Evolutionary conservation across 176 grass and related monocot genomes (phyloP), one percentile per base, ranked within the genome.

Genomic region (Triticum monococcum): DNA sequence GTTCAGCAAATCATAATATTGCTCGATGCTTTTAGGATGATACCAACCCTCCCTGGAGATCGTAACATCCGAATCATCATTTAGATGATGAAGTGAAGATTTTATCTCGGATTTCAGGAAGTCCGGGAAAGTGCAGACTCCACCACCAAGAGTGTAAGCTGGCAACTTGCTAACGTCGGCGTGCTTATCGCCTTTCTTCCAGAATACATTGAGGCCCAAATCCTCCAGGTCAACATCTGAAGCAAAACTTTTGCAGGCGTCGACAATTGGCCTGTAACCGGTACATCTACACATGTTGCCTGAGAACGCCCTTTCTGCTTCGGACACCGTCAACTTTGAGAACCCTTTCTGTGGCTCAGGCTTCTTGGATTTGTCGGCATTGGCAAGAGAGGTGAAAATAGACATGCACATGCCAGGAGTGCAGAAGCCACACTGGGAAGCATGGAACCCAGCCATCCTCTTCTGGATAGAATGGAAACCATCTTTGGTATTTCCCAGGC

Each of bases 321-420:
- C 94, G 0, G 79, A 79, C 54, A 88, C 78, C 8, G 83, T 92
- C 5, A 97, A 50, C 64, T 94, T 97, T 64, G 92, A 94, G 78
- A 97, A 97, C 3, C 92, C 94, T 33, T 86, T 76, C 37, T 60
- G 85, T 68, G 92, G 88, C n/a, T 94, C 86, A 50, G 90, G 87
- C 65, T 84, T 87, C 17, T 83, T 87, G 12, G 85, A 85, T 88
- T 92, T 97, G 76, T 94, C 94, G 6, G 94, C 92, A 83, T 90
- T 94, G 20, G 91, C 48, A 83, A 97, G 94, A 46, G 92, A 89
- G 36, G 92, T 88, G 65, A 97, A 94, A 54, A 94, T 91, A 38
- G 94, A 97, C 92, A 97, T 97, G 79, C 92, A 97, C 94, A 97
- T 97, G 50, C 92, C 94, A 40, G 94, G 92, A 33, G 94, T 94